Conservation (phyloP, 257 asterid species). For the Leptodermis oblonga region DNA sequence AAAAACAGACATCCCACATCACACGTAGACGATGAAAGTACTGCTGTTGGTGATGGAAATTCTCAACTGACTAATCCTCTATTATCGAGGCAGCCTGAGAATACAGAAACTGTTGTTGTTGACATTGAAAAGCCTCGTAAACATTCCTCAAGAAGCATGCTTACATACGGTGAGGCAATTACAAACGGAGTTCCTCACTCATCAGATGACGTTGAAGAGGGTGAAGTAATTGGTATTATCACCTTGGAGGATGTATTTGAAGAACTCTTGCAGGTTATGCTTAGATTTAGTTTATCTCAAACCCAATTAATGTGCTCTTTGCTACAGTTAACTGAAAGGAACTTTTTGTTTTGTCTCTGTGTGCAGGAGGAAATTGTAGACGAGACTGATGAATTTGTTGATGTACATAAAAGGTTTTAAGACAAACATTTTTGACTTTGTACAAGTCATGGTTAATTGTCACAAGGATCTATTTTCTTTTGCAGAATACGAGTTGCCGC, state of each 20-base stretch:
- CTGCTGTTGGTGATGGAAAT: constrained; percentile 26
- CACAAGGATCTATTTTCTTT: neutral
- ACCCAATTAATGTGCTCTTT: neutral
- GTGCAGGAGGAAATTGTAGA: constrained; percentile 91
- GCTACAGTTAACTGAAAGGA: neutral
- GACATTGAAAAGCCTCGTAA: constrained; percentile 50
- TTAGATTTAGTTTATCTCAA: neutral
- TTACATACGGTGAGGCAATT: constrained; percentile 32
- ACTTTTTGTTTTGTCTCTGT: constrained; percentile 8
- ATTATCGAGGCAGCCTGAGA: constrained; percentile 37
- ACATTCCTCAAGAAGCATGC: constrained; percentile 31
- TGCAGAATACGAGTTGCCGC: constrained; percentile 93
- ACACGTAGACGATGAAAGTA: constrained; percentile 37
- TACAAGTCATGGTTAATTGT: constrained; percentile 4
- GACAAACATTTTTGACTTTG: neutral
- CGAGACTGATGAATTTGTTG: constrained; percentile 89
- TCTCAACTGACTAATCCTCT: constrained; percentile 45
- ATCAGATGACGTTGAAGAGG: constrained; percentile 66
- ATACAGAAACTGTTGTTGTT: constrained; percentile 40
- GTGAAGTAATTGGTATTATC: constrained; percentile 83
- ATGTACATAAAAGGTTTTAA: constrained; percentile 75
- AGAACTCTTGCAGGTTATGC: constrained; percentile 82
- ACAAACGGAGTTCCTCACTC: constrained; percentile 27
- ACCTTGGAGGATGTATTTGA: constrained; percentile 94
- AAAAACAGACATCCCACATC: constrained; percentile 40